Percentiles rank a stretch among this genome's conserved stretches.
Evolutionary conservation across 2,329 filamentous ascomycete genomes (phyloP).

Genomic region (Aspergillus persii): DNA sequence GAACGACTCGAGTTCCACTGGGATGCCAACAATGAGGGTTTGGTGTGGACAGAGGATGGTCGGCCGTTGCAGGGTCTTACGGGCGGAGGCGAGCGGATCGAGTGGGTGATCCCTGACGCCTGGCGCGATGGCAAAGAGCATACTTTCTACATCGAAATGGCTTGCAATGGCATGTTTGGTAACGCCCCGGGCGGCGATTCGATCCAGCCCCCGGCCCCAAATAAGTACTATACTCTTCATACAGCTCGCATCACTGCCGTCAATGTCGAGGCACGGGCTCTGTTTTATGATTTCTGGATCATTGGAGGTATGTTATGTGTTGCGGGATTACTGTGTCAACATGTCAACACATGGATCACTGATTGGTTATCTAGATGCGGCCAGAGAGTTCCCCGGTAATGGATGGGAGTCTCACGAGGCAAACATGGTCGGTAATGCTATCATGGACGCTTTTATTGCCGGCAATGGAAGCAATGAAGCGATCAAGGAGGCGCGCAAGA

Average conservation of each 20-base stretch:
- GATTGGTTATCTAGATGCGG: constrained; percentile 62
- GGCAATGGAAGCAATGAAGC: constrained; percentile 70
- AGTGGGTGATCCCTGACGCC: constrained; percentile 82
- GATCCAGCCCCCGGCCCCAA: constrained; percentile 85
- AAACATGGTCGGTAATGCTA: constrained; percentile 75
- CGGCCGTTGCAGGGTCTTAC: constrained; percentile 87
- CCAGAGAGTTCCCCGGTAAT: constrained; percentile 82
- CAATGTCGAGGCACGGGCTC: constrained; percentile 76
- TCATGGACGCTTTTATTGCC: constrained; percentile 86
- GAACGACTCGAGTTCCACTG: constrained; percentile 91
- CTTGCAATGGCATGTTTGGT: constrained; percentile 98
- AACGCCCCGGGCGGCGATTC: constrained; percentile 79
- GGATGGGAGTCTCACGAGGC: constrained; percentile 89
- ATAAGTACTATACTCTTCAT: constrained; percentile 73
- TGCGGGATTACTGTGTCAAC: background rate
- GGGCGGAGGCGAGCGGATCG: constrained; percentile 79
- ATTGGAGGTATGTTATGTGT: constrained; percentile 54
- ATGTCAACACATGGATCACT: background rate
- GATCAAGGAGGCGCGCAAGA: constrained; percentile 74
- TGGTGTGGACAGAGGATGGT: constrained; percentile 91
- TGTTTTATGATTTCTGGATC: constrained; percentile 94
- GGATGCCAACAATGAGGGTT: constrained; percentile 92
- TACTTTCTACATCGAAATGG: constrained; percentile 94
- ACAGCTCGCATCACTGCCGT: constrained; percentile 86
- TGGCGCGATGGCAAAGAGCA: constrained; percentile 86